phyloP scores from a whole-genome alignment of 352 stramenopile species.

The Phytophthora sp. region DNA sequence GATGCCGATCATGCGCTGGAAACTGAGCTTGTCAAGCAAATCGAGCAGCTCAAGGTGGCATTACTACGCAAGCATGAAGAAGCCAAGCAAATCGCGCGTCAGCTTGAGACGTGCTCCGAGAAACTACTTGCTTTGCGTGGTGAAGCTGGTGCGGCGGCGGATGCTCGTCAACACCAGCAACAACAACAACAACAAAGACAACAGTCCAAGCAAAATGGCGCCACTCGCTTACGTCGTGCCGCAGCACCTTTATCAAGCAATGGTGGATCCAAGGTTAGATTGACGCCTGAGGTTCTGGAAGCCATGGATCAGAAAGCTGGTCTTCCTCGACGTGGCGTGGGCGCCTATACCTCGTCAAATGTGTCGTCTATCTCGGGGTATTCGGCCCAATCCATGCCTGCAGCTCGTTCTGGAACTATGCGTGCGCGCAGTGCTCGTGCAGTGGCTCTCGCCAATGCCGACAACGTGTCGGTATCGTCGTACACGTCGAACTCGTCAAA shows the following conservation, averaged over 20 bases:
- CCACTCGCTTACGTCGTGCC: conserved; percentile 11
- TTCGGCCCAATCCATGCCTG: conserved; percentile 51
- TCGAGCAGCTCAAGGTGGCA: conserved; percentile 70
- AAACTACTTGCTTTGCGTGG: conserved; percentile 54
- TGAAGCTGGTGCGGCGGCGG: conserved; percentile 2
- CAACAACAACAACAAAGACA: conserved; percentile 30
- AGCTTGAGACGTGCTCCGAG: conserved; percentile 59
- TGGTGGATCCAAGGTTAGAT: conserved; percentile 44
- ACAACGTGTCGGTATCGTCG: conserved; percentile 67
- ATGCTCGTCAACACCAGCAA: conserved; percentile 16
- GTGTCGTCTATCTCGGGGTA: conserved; percentile 70
- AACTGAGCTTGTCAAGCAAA: conserved; percentile 63
- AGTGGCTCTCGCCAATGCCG: conserved; percentile 35
- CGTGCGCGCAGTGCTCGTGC: conserved; percentile 44
- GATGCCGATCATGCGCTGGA: conserved; percentile 35
- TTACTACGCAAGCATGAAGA: conserved; percentile 83
- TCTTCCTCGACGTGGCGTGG: conserved; percentile 48
- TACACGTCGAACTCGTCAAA: conserved; percentile 60
- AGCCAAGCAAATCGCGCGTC: conserved; percentile 64
- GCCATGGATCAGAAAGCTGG: conserved; percentile 64
- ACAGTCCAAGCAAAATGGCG: conserved; percentile 23
- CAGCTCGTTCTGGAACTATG: conserved; percentile 31
- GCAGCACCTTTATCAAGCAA: conserved; percentile 22
- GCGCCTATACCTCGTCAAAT: conserved; percentile 66
- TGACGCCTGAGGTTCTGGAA: conserved; percentile 65